Evolutionary conservation across 768 basidiomycete genomes (phyloP).

Genomic region (Lactarius tabidus): DNA sequence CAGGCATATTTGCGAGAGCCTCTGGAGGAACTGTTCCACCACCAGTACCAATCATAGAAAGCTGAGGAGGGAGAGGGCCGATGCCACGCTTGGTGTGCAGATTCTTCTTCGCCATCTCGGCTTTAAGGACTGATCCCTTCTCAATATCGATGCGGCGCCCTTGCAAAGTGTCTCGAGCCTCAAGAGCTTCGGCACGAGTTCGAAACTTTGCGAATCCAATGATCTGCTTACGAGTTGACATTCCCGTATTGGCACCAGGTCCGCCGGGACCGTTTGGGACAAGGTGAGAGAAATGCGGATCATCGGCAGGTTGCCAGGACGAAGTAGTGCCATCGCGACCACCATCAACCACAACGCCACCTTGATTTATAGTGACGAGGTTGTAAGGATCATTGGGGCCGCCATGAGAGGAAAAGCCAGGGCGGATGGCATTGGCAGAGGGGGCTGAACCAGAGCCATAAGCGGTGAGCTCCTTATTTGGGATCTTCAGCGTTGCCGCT

Average conservation of each 20-base stretch:
- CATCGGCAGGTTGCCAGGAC: slow-evolving; percentile 50
- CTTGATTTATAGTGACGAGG: slow-evolving; percentile 76
- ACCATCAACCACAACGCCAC: slow-evolving; percentile 76
- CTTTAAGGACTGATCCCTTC: slow-evolving; percentile 89
- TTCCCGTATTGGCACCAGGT: slow-evolving; percentile 24
- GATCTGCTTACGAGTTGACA: slow-evolving; percentile 84
- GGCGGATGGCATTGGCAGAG: slow-evolving; percentile 21
- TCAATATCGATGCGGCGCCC: slow-evolving; percentile 89
- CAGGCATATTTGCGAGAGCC: slow-evolving; percentile 29
- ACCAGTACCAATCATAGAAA: slow-evolving; percentile 25
- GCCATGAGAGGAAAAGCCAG: slow-evolving; percentile 31
- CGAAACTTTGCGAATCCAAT: slow-evolving; percentile 98
- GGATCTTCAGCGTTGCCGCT: slow-evolving; percentile 96
- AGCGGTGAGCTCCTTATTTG: slow-evolving; percentile 83
- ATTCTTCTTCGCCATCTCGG: slow-evolving; percentile 99
- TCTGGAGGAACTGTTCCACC: slow-evolving; percentile 24
- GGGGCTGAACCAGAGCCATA: slow-evolving; percentile 44
- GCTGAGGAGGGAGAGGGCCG: slow-evolving; percentile 38
- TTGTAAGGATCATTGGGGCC: slow-evolving; percentile 81
- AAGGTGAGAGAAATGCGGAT: slow-evolving; percentile 34
- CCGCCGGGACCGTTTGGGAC: slow-evolving; percentile 21
- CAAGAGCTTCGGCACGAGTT: slow-evolving; percentile 79
- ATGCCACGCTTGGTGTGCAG: slow-evolving; percentile 91
- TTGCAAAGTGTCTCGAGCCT: slow-evolving; percentile 83
- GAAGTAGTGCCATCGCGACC: slow-evolving; percentile 68